Base-by-base conservation (phyloP, 2,329 filamentous ascomycete species). In the Clathrospora elynae region DNA sequence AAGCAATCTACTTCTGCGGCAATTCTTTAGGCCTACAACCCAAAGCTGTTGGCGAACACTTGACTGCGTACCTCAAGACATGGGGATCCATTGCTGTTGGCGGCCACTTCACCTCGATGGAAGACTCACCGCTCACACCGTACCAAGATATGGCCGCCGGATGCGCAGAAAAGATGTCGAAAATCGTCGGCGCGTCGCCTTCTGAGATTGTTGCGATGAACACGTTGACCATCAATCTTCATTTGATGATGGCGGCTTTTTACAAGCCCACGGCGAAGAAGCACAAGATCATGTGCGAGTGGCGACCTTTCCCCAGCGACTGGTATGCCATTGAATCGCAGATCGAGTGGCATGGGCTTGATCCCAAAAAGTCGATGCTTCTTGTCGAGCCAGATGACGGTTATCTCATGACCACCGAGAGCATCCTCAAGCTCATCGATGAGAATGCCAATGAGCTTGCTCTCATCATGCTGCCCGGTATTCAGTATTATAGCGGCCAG, bases 401-500 rank as follows among this genome's bases (percentile, higher is more conserved):
- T 56, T 23, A 86, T 84, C 34, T 61, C 49, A 46, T 95, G 41
- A 77, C 80, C 0, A 95, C 88, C 0, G 77, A 84, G 19, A 75
- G 83, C 46, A 87, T 95, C 20, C 75, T 91, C 9, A 74, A 78
- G 2, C 75, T 81, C 6, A 95, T 96, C 51, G 85, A 90, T 53
- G 73, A 83, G 44, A 84, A 96, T 59, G 86, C 85, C 24, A 76
- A 82, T 1, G 80, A 81, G 10, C 83, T 88, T 0, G 88, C 90
- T 2, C 70, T 96, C 8, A 72, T 96, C 1, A 78, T 95, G 6
- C 81, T 96, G 0, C 88, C 90, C 0, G 90, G 88, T 4, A 86
- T 96, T 28, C 90, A 96, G 66, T 96, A 90, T 74, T 95, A 95
- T 71, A 91, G 86, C 1, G 90, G 90, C 36, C 90, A 96, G 67